Percentiles rank a stretch among this genome's conserved stretches.
These are phyloP conservation scores for Fagus crenata DNA, from an alignment of 306 rosid species.

Conservation along the genomic window DNA sequence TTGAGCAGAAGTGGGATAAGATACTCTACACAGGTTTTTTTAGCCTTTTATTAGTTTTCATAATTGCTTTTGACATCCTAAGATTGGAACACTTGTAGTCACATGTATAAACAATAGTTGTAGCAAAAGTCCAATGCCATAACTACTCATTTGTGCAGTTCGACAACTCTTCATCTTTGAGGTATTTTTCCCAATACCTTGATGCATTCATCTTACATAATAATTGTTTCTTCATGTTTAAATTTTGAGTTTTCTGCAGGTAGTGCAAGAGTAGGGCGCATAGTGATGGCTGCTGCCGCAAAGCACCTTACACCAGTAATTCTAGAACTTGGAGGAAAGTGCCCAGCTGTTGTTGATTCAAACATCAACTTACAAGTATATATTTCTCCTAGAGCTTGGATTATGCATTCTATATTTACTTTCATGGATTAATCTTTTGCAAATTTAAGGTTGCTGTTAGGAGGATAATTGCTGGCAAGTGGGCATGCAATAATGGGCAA, in stretches of 20 bases:
- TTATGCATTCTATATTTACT: constrained; percentile 2
- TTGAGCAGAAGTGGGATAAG: constrained; percentile 87
- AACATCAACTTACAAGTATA: constrained; percentile 67
- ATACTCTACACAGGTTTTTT: constrained; percentile 72
- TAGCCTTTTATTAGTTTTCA: constrained; percentile 1
- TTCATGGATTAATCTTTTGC: constrained; percentile 9
- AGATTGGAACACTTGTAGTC: constrained; percentile 3
- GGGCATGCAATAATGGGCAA: constrained; percentile 85
- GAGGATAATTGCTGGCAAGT: constrained; percentile 75
- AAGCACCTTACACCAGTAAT: constrained; percentile 84
- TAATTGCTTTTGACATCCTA: constrained; percentile 3
- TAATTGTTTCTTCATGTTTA: neutral
- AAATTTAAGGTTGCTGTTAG: constrained; percentile 60
- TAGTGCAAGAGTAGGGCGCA: constrained; percentile 80
- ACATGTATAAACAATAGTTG: neutral
- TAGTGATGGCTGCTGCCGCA: constrained; percentile 94
- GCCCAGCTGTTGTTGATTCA: constrained; percentile 83
- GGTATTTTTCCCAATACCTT: neutral
- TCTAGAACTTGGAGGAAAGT: constrained; percentile 87
- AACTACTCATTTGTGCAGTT: neutral
- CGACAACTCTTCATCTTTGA: neutral
- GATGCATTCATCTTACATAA: neutral
- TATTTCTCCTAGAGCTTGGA: neutral
- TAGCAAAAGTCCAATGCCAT: neutral
- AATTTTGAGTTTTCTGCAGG: constrained; percentile 42